These are phyloP conservation scores for Trichoderma koningiopsis DNA, from an alignment of 2,329 filamentous ascomycete genomes.

Conservation along the genomic window DNA sequence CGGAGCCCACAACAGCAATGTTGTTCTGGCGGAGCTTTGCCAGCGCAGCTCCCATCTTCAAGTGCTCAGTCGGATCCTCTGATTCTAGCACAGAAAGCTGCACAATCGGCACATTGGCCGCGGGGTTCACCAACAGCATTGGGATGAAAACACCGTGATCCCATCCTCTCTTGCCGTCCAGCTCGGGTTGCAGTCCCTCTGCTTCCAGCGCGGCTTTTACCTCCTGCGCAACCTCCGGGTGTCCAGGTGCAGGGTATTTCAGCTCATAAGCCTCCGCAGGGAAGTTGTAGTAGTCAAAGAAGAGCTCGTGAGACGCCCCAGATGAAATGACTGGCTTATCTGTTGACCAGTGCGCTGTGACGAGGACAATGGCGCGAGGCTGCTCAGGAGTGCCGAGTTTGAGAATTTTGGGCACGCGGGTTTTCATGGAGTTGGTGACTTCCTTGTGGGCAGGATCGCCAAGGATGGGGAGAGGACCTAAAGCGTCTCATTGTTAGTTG, in stretches of 20 bases:
- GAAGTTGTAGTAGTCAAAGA: slow-evolving; percentile 64
- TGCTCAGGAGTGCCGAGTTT: slow-evolving; percentile 53
- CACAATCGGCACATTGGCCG: slow-evolving; percentile 56
- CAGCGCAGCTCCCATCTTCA: slow-evolving; percentile 57
- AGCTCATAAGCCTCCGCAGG: slow-evolving; percentile 57
- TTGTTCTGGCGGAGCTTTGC: slow-evolving; percentile 51
- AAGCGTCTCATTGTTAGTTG: not conserved
- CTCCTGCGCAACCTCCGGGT: slow-evolving; percentile 54
- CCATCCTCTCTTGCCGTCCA: slow-evolving; percentile 52
- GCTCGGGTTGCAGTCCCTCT: slow-evolving; percentile 47
- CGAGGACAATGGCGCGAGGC: slow-evolving; percentile 55
- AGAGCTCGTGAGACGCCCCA: slow-evolving; percentile 48
- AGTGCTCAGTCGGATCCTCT: slow-evolving; percentile 53
- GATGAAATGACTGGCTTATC: slow-evolving; percentile 54
- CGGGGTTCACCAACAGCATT: slow-evolving; percentile 55
- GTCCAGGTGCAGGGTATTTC: slow-evolving; percentile 59
- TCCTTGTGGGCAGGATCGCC: slow-evolving; percentile 55
- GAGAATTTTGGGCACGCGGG: slow-evolving; percentile 57
- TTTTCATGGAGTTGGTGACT: slow-evolving; percentile 55
- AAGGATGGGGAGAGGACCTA: slow-evolving; percentile 60
- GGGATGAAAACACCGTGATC: slow-evolving; percentile 65
- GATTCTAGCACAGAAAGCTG: slow-evolving; percentile 57
- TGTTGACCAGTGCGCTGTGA: slow-evolving; percentile 62
- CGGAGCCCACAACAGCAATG: slow-evolving; percentile 62
- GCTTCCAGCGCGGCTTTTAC: slow-evolving; percentile 49